Evolutionary conservation across 2,329 filamentous ascomycete genomes (phyloP).

Genomic region (Fusarium euwallaceae): DNA sequence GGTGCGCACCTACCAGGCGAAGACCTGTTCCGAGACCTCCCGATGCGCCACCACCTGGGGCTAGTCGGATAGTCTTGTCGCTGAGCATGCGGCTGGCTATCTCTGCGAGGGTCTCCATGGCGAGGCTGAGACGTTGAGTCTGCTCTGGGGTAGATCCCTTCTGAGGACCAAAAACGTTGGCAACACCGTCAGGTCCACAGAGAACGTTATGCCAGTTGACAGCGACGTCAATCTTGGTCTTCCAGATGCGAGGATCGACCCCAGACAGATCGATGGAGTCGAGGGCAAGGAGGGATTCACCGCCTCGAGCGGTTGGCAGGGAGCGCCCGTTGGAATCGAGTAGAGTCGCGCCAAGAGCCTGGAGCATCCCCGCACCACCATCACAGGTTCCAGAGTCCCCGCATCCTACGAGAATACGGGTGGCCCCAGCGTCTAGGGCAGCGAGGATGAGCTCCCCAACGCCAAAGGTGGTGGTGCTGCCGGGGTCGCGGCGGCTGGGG

Average conservation of each 20-base stretch:
- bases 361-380: conserved; percentile 66
- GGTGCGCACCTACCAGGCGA: conserved; percentile 59
- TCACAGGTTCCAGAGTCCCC: conserved; percentile 68
- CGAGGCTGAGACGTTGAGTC: conserved; percentile 56
- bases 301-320: conserved; percentile 57
- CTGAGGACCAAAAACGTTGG: conserved; percentile 64
- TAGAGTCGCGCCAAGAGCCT: conserved; percentile 63
- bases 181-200: conserved; percentile 62
- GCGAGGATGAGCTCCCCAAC: conserved; percentile 63
- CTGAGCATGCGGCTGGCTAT: conserved; percentile 52
- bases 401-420: conserved; percentile 63
- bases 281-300: conserved; percentile 54
- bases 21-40: conserved; percentile 66
- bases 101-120: conserved; percentile 58
- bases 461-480: conserved; percentile 63
- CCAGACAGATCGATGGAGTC: conserved; percentile 54
- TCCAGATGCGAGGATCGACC: conserved; percentile 48
- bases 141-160: conserved; percentile 62
- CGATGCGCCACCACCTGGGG: conserved; percentile 64
- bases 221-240: conserved; percentile 60
- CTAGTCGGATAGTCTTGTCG: conserved; percentile 51
- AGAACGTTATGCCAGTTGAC: conserved; percentile 66
- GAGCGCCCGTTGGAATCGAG: conserved; percentile 53
- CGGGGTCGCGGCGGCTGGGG: conserved; percentile 58
- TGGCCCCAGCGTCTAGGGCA: conserved; percentile 60